Conservation (phyloP, 2,329 filamentous ascomycete species). For the Botrytis byssoidea region DNA sequence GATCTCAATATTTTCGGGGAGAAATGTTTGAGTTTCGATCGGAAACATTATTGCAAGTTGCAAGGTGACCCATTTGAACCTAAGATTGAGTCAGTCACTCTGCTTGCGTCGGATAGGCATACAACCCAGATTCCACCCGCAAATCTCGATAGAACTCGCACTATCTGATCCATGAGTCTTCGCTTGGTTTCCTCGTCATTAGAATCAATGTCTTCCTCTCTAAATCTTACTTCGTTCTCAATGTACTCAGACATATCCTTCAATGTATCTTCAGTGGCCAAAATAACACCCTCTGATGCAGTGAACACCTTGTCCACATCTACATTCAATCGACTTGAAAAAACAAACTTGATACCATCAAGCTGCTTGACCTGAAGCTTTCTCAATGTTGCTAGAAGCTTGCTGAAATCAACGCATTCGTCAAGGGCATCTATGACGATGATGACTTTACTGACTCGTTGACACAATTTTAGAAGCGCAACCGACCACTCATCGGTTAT, state of each 20-base stretch:
- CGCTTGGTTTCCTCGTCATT: neutral
- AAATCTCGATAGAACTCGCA: neutral
- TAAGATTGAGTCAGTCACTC: neutral
- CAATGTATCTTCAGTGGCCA: neutral
- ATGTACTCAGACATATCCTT: neutral
- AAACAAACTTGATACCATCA: neutral
- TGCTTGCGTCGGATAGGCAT: neutral
- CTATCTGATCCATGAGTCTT: neutral
- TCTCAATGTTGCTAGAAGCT: neutral
- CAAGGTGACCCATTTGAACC: neutral
- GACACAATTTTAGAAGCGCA: neutral
- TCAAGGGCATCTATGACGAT: constrained; percentile 6
- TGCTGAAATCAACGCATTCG: neutral
- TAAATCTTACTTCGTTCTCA: neutral
- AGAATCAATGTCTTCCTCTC: constrained; percentile 1
- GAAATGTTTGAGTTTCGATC: neutral
- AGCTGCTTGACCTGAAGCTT: neutral
- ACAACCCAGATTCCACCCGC: neutral
- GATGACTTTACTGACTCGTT: neutral
- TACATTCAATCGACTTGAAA: neutral
- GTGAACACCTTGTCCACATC: neutral
- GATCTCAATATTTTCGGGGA: neutral
- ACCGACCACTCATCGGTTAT: neutral
- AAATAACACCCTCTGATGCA: neutral
- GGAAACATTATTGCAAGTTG: constrained; percentile 5